These are phyloP conservation scores for Mesotaenium endlicherianum DNA, from an alignment of 139 green algal genomes.

Conservation along the genomic window DNA sequence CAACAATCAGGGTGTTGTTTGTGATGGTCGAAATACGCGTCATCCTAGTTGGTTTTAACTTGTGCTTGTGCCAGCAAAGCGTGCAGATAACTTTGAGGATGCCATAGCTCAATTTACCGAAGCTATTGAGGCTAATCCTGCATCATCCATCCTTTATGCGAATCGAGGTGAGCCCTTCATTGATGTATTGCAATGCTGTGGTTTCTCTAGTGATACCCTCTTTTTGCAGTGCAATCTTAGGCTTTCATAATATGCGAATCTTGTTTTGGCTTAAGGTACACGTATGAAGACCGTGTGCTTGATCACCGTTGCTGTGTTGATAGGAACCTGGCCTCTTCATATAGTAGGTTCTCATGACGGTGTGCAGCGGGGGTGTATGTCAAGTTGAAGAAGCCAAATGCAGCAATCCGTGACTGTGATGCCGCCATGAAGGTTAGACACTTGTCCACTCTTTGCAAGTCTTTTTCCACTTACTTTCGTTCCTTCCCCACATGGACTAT, in stretches of 20 bases:
- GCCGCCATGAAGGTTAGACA: slow-evolving; percentile 31
- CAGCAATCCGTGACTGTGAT: slow-evolving; percentile 42
- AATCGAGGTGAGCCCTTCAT: slow-evolving; percentile 22
- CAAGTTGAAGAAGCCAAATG: slow-evolving; percentile 44
- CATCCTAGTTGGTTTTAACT: too few species aligned
- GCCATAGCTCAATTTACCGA: slow-evolving; percentile 35
- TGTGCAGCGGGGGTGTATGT: slow-evolving; percentile 22
- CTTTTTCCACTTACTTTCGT: too few species aligned
- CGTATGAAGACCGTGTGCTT: too few species aligned
- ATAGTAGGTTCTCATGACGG: neutral
- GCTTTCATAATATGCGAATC: neutral
- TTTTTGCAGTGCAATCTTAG: neutral
- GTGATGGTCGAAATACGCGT: too few species aligned
- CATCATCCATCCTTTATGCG: slow-evolving; percentile 33
- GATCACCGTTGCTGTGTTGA: too few species aligned
- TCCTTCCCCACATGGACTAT: too few species aligned
- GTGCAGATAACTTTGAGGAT: slow-evolving; percentile 31
- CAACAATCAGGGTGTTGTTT: too few species aligned
- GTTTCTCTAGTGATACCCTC: neutral
- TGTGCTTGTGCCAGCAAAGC: too few species aligned
- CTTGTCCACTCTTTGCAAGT: too few species aligned
- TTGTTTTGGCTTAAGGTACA: slow-evolving; percentile 7
- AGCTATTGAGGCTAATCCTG: slow-evolving; percentile 33
- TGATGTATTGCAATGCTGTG: neutral
- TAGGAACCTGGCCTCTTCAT: neutral